A percentile compares a stretch with the other conserved stretches of the same genome.
Evolutionary conservation across 306 rosid species (phyloP).

Genomic region (Mimosa pudica): DNA sequence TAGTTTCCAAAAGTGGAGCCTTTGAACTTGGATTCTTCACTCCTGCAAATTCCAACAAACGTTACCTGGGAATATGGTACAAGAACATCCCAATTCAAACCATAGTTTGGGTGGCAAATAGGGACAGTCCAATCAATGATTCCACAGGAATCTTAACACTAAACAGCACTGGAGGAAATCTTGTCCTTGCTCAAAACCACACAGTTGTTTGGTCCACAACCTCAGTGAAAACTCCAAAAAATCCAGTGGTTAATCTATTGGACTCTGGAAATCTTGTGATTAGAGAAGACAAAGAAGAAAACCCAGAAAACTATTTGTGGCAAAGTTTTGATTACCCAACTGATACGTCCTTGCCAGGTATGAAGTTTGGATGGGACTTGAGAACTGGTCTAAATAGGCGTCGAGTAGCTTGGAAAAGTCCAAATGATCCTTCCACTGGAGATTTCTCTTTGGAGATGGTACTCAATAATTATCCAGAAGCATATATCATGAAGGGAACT

Average conservation of each 20-base stretch:
- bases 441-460: slow-evolving; percentile 17
- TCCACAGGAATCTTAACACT: slow-evolving; percentile 28
- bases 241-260: slow-evolving; percentile 29
- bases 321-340: slow-evolving; percentile 55
- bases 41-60: slow-evolving; percentile 39
- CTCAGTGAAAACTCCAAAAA: not conserved
- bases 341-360: slow-evolving; percentile 43
- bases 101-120: slow-evolving; percentile 59
- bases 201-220: slow-evolving; percentile 39
- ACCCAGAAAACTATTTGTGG: slow-evolving; percentile 33
- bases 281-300: slow-evolving; percentile 30
- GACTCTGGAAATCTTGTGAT: slow-evolving; percentile 49
- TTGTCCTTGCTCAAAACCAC: slow-evolving; percentile 31
- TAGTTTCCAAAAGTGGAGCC: slow-evolving; percentile 36
- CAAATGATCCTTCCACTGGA: slow-evolving; percentile 42
- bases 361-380: slow-evolving; percentile 49
- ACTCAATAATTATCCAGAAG: too few relatives aligned
- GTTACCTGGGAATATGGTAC: slow-evolving; percentile 56
- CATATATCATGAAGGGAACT: too few relatives aligned
- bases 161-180: not conserved
- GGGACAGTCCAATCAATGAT: slow-evolving; percentile 35
- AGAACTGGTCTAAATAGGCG: slow-evolving; percentile 30
- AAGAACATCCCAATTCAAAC: slow-evolving; percentile 31
- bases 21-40: slow-evolving; percentile 57
- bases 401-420: slow-evolving; percentile 37